Percentiles rank a stretch among this genome's conserved stretches.
Conservation (phyloP, 2,329 filamentous ascomycete genomes). For the Penicillium polonicum region DNA sequence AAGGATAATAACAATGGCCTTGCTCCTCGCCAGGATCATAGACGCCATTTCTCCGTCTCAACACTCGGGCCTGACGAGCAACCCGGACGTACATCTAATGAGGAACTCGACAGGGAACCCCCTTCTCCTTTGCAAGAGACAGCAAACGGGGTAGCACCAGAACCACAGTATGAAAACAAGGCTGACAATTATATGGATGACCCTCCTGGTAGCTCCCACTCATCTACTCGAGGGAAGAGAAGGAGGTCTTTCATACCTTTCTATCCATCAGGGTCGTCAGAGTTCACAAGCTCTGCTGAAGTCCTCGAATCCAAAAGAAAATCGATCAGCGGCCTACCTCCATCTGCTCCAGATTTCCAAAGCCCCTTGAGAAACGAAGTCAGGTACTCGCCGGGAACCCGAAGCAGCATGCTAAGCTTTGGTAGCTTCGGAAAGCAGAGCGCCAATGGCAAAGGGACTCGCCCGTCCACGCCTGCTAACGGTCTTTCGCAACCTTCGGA, state of each 20-base stretch:
- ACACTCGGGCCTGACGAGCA: conserved; percentile 26
- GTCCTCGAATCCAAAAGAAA: conserved; percentile 22
- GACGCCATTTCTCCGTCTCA: conserved; percentile 27
- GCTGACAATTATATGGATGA: conserved; percentile 2
- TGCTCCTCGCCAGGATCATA: conserved; percentile 8
- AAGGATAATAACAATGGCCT: conserved; percentile 9
- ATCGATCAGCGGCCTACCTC: conserved; percentile 21
- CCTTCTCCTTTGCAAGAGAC: conserved; percentile 22
- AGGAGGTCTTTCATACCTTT: conserved; percentile 3
- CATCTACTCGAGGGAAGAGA: background rate
- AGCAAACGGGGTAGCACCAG: background rate
- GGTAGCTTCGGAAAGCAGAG: conserved; percentile 25
- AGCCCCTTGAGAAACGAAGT: conserved; percentile 29
- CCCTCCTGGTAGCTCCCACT: background rate
- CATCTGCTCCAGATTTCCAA: conserved; percentile 18
- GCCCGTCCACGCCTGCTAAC: conserved; percentile 22
- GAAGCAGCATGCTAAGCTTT: conserved; percentile 27
- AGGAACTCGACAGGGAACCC: conserved; percentile 7
- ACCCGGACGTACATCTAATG: background rate
- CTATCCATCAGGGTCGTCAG: conserved; percentile 1
- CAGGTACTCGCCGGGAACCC: conserved; percentile 22
- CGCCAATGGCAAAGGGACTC: conserved; percentile 17
- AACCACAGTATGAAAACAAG: background rate
- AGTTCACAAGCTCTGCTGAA: conserved; percentile 14
- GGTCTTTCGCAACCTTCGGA: conserved; percentile 10